A percentile compares a stretch with the other conserved stretches of the same genome.
Evolutionary conservation across 2,329 filamentous ascomycete genomes (phyloP).

Genomic region (Tolypocladium sp.): DNA sequence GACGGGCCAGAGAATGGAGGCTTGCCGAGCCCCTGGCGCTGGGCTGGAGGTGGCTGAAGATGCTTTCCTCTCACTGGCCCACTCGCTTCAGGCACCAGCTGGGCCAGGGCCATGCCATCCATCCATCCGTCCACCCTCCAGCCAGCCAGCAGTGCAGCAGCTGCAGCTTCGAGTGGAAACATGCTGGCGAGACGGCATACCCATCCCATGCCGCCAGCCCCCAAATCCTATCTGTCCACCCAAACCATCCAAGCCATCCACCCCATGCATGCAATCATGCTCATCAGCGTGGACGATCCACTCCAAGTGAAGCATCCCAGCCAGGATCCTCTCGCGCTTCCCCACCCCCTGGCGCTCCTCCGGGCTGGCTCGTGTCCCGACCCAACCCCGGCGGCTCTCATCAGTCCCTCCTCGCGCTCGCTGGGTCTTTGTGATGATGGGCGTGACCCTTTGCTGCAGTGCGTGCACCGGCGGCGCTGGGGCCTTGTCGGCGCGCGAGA

Average conservation of each 20-base stretch:
- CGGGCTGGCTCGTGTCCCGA: background rate
- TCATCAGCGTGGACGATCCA: background rate
- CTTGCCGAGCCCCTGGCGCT: background rate
- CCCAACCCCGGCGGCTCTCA: background rate
- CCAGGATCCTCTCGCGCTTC: background rate
- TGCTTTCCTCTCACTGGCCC: background rate
- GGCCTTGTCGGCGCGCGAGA: background rate
- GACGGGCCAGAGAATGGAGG: no score
- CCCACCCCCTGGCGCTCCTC: background rate
- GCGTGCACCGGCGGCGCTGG: background rate
- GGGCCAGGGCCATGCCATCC: background rate
- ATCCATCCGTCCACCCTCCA: background rate
- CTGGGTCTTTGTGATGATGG: background rate
- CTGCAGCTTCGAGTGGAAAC: background rate
- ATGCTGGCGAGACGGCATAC: no score
- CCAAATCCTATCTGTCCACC: background rate
- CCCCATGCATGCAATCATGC: background rate
- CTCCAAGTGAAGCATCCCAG: background rate
- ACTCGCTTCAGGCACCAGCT: background rate
- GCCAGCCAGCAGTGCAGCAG: background rate
- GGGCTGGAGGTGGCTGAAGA: background rate
- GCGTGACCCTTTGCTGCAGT: background rate
- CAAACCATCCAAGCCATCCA: background rate
- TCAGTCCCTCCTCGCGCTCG: no score
- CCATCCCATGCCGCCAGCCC: background rate